phyloP scores from a whole-genome alignment of 176 grass and related monocot species.

The Zoysia japonica region DNA sequence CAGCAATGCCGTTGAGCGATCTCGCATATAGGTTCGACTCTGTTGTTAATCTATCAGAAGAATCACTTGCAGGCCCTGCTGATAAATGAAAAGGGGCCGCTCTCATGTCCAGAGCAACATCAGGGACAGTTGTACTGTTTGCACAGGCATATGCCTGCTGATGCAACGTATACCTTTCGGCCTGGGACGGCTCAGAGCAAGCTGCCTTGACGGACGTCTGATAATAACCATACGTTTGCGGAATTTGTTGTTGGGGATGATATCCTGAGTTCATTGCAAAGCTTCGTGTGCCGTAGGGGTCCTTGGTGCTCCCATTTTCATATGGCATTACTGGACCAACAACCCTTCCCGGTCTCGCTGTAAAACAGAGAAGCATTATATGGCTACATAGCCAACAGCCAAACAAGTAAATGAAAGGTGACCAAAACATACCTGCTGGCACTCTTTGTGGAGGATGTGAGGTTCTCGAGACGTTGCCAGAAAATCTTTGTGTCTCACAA shows the following conservation, averaged over 20 bases:
- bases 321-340: conserved; percentile 72
- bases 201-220: conserved; percentile 54
- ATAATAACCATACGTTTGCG: conserved; percentile 69
- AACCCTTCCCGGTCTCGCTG: conserved; percentile 85
- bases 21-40: conserved; percentile 58
- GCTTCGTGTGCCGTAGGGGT: conserved; percentile 65
- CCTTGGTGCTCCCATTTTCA: conserved; percentile 62
- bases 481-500: conserved; percentile 41
- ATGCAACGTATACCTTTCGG: conserved; percentile 58
- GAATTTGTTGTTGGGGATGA: conserved; percentile 64
- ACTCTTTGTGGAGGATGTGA: conserved; percentile 73
- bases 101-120: conserved; percentile 92
- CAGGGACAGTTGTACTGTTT: conserved; percentile 55
- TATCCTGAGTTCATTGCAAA: conserved; percentile 66
- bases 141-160: conserved; percentile 54
- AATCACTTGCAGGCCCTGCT: conserved; percentile 45
- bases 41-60: conserved; percentile 49
- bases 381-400: conserved; percentile 16
- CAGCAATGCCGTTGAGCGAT: conserved; percentile 59
- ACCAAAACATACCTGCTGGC: conserved; percentile 54
- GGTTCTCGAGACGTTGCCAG: conserved; percentile 32
- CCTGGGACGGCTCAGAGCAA: conserved; percentile 48
- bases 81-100: conserved; percentile 75
- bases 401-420: conserved; percentile 5
- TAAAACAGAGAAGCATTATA: conserved; percentile 31